A percentile compares a stretch with the other conserved stretches of the same genome.
Evolutionary conservation across 164 flowering plant genomes (phyloP).

Genomic region (Aristolochia fimbriata): DNA sequence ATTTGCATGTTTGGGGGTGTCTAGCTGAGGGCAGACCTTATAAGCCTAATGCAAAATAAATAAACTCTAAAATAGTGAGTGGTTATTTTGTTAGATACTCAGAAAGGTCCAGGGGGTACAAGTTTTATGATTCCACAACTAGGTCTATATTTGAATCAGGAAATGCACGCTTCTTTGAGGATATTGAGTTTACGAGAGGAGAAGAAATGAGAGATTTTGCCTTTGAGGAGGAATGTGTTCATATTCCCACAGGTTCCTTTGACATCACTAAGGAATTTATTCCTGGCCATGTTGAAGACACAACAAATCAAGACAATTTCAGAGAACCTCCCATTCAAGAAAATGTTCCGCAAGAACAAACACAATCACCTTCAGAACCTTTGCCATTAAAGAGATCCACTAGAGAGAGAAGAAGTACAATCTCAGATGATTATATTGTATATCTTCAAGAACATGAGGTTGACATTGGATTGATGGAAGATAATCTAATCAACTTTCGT

Average conservation of each 20-base stretch:
- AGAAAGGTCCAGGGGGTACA: conserved; percentile 5
- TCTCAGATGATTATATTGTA: background rate
- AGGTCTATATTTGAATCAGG: background rate
- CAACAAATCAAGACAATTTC: no score
- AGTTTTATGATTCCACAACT: background rate
- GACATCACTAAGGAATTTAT: background rate
- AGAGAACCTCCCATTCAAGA: no score
- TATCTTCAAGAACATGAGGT: background rate
- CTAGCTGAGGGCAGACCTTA: background rate
- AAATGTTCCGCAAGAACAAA: no score
- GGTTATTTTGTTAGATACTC: conserved; percentile 2
- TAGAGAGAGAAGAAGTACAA: background rate
- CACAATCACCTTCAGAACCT: background rate
- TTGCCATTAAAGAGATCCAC: background rate
- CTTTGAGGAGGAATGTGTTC: background rate
- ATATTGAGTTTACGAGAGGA: background rate
- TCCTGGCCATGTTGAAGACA: no score
- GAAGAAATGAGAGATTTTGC: background rate
- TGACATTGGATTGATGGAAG: no score
- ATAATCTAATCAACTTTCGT: no score
- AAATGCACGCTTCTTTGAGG: conserved; percentile 1
- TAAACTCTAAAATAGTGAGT: background rate
- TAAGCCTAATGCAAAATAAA: background rate
- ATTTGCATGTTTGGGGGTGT: conserved; percentile 4
- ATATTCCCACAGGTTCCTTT: background rate